These are phyloP conservation scores for Oryza australiensis DNA, from an alignment of 176 grass and related monocot genomes.

Conservation along the genomic window DNA sequence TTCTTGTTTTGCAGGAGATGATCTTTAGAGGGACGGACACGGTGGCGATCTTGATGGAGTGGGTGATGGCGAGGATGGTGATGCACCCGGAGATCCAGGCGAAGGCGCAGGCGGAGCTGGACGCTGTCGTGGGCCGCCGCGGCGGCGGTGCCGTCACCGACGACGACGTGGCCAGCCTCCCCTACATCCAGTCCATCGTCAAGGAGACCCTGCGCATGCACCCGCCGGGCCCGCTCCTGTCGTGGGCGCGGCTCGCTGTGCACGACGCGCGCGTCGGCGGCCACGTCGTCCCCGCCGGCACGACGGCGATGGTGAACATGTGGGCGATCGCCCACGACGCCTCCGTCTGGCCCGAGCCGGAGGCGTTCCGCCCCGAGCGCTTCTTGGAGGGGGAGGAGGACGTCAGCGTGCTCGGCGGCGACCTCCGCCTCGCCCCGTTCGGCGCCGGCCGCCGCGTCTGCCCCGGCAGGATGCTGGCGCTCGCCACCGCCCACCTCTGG, in stretches of 20 bases:
- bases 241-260: slow-evolving; percentile 76
- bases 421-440: slow-evolving; percentile 76
- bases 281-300: slow-evolving; percentile 67
- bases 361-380: slow-evolving; percentile 57
- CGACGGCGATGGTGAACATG: slow-evolving; percentile 95
- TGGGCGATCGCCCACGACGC: slow-evolving; percentile 82
- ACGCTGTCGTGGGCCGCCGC: slow-evolving; percentile 34
- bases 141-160: slow-evolving; percentile 37
- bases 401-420: slow-evolving; percentile 62
- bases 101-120: slow-evolving; percentile 65
- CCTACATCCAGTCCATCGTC: slow-evolving; percentile 63
- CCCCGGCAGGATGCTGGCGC: slow-evolving; percentile 69
- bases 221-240: slow-evolving; percentile 79
- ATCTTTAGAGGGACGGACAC: slow-evolving; percentile 83
- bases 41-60: slow-evolving; percentile 77
- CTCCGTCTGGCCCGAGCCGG: slow-evolving; percentile 53
- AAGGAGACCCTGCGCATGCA: slow-evolving; percentile 87
- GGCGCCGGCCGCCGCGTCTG: slow-evolving; percentile 71
- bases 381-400: slow-evolving; percentile 50
- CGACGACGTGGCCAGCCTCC: slow-evolving; percentile 52
- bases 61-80: slow-evolving; percentile 82
- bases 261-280: slow-evolving; percentile 61
- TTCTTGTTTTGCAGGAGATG: slow-evolving; percentile 62
- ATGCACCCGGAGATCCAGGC: slow-evolving; percentile 72
- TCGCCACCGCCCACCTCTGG: slow-evolving; percentile 73